Evolutionary conservation across 2,329 filamentous ascomycete species (phyloP), one percentile per base, ranked within the genome.

Genomic region (Trichoderma sp.): DNA sequence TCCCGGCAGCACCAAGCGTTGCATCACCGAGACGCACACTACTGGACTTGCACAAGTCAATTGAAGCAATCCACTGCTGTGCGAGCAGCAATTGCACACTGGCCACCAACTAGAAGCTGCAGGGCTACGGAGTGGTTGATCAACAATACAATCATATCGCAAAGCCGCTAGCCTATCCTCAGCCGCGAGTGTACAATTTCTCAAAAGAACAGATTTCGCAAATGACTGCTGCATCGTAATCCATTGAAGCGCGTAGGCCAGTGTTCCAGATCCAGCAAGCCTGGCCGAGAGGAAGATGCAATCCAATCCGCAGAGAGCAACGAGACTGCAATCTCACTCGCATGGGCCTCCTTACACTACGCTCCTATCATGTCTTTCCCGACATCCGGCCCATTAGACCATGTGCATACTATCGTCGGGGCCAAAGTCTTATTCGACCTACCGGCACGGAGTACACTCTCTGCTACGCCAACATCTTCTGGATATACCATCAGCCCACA

Each of bases 1-100:
- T 45, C 53, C 64, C 64, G 64, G 64, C 45, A 54, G 64, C 63
- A 52, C 32, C 54, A 59, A 59, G 39, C 13, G 53, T 53, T 53
- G 53, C 42, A 67, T 67, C 45, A 10, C 19, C 39, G n/a, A 42
- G 50, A 19, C 52, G n/a, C 42, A 48, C 27, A 29, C 22, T 19
- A 22, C 19, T 48, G 22, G 42, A 22, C 19, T 48, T 48, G 42
- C 7, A 22, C 25, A 5, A 15, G 27, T 32, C 22, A 54, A n/a
- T 22, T n/a, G 8, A 35, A 48, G n/a, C 37, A 25, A 57, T 19
- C 35, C 13, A 27, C 9, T 19, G 37, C 35, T 34, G 35, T 53
- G 12, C n/a, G 9, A 34, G 25, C 22, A 12, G 29, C 29, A 35
- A n/a, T 19, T 15, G 7, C 42, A 10, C 22, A 57, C 48, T 57